These are phyloP conservation scores for Helicostylum pulchrum DNA, from an alignment of 192 early-diverging fungal species.

Conservation along the genomic window DNA sequence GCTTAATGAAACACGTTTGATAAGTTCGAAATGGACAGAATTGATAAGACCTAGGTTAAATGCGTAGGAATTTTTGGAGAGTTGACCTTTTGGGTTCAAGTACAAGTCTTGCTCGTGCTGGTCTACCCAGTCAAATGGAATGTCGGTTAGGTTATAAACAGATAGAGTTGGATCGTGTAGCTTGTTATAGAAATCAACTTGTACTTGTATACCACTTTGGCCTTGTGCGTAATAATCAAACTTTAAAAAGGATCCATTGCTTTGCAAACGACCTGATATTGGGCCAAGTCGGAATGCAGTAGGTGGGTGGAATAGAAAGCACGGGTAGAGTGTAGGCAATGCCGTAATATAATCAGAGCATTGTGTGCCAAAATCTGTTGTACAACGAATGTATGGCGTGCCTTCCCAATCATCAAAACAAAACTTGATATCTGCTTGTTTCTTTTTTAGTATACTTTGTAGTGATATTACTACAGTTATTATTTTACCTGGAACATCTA, in stretches of 20 bases:
- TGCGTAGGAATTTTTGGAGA: too few relatives aligned
- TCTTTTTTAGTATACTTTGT: too few relatives aligned
- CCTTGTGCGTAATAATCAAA: slow-evolving; percentile 6
- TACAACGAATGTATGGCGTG: background rate
- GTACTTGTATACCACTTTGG: background rate
- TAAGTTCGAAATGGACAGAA: background rate
- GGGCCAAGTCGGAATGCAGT: background rate
- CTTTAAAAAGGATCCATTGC: background rate
- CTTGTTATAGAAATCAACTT: background rate
- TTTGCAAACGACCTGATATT: background rate
- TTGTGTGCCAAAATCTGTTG: slow-evolving; percentile 1
- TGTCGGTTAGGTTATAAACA: too few relatives aligned
- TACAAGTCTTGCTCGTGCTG: too few relatives aligned
- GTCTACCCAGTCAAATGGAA: background rate
- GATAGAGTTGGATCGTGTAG: background rate
- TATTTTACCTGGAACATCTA: background rate
- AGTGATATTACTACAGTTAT: too few relatives aligned
- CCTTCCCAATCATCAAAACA: slow-evolving; percentile 1
- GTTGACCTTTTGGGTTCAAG: too few relatives aligned
- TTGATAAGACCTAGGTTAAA: too few relatives aligned
- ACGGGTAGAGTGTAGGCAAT: background rate
- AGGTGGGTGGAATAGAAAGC: too few relatives aligned
- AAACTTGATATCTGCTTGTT: background rate
- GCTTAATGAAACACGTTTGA: background rate
- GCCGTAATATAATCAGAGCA: slow-evolving; percentile 1